Evolutionary conservation across 2,329 filamentous ascomycete species (phyloP).

Genomic region (Ceratocystis eucalypticola): DNA sequence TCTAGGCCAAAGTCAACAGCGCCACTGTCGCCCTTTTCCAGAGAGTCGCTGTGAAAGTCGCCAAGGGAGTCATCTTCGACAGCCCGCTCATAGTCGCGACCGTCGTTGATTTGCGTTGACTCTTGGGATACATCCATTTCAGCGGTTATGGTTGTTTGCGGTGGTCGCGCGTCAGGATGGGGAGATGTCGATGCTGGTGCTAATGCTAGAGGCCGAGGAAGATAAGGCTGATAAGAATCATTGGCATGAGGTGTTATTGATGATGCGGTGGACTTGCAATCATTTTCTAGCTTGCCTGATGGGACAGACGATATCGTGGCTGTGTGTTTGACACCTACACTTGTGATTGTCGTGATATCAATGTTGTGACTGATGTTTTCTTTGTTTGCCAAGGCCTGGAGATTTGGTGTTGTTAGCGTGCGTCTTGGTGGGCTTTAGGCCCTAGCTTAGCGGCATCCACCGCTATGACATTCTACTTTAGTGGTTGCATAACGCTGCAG

Average conservation of each 20-base stretch:
- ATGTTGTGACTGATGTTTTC: background rate
- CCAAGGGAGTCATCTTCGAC: slow-evolving; percentile 21
- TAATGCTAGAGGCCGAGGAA: background rate
- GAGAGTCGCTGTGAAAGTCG: slow-evolving; percentile 22
- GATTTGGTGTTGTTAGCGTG: background rate
- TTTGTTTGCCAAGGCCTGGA: background rate
- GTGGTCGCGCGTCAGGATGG: background rate
- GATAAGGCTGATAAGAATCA: background rate
- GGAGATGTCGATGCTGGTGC: background rate
- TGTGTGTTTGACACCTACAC: background rate
- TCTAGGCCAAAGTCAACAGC: slow-evolving; percentile 23
- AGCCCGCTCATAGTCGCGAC: slow-evolving; percentile 41
- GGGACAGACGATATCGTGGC: background rate
- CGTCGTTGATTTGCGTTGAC: slow-evolving; percentile 43
- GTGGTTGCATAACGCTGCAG: background rate
- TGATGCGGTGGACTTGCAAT: background rate
- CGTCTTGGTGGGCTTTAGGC: background rate
- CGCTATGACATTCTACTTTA: background rate
- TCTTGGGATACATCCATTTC: slow-evolving; percentile 22
- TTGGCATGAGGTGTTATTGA: background rate
- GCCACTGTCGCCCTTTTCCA: slow-evolving; percentile 21
- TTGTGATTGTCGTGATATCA: background rate
- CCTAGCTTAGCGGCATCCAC: background rate
- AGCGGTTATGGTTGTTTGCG: slow-evolving; percentile 2
- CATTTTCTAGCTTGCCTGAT: background rate